Evolutionary conservation across 768 basidiomycete species (phyloP).

Genomic region (Tubosaeta brunneosetosa): DNA sequence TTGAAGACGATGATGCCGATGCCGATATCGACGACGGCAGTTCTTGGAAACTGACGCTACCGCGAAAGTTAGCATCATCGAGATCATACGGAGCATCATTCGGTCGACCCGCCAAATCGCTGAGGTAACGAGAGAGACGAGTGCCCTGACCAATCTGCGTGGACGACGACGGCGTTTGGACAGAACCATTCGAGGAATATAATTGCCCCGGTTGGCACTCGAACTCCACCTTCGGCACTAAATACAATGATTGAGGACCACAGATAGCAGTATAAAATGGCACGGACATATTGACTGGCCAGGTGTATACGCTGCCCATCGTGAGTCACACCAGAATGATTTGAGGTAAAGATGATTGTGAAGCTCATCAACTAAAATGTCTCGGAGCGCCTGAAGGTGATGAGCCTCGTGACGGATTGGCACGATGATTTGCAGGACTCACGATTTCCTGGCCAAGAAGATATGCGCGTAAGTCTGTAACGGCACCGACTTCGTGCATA

Average conservation of each 20-base stretch:
- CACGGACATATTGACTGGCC: constrained; percentile 72
- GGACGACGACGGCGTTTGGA: constrained; percentile 29
- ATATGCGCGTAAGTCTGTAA: constrained; percentile 84
- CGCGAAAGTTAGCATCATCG: constrained; percentile 37
- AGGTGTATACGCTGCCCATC: constrained; percentile 82
- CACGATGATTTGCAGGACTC: constrained; percentile 23
- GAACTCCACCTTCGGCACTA: constrained; percentile 65
- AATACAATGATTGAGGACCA: constrained; percentile 7
- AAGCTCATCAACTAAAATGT: constrained; percentile 92
- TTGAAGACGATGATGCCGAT: constrained; percentile 24
- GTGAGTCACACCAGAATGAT: constrained; percentile 90
- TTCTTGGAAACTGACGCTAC: constrained; percentile 18
- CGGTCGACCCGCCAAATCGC: constrained; percentile 60
- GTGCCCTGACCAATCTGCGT: constrained; percentile 41
- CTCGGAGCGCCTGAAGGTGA: constrained; percentile 67
- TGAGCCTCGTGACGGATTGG: constrained; percentile 9
- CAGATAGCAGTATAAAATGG: background rate
- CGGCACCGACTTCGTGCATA: constrained; percentile 93
- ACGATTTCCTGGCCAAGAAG: constrained; percentile 84
- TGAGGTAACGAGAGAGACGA: constrained; percentile 59
- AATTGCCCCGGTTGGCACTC: constrained; percentile 41
- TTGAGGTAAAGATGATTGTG: constrained; percentile 98
- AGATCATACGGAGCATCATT: constrained; percentile 76
- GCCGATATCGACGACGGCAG: constrained; percentile 15
- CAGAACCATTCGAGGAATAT: constrained; percentile 19